Percentiles rank a stretch among this genome's conserved stretches.
phyloP scores from a whole-genome alignment of 495 filamentous ascomycete species.

The Trichoderma asperelloides region DNA sequence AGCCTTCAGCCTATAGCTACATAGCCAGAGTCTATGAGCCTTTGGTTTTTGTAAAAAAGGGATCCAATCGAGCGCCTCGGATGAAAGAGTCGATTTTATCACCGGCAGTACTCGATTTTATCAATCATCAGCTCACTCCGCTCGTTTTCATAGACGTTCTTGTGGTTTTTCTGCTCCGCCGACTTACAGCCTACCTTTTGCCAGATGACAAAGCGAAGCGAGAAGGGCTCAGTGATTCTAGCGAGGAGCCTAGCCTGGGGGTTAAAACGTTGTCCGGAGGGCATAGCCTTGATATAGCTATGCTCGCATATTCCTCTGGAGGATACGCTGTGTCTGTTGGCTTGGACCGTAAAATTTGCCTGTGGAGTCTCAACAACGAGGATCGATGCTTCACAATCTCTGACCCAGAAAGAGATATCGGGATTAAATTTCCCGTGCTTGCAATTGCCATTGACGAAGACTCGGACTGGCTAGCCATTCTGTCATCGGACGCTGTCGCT shows the following conservation, averaged over 20 bases:
- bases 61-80: conserved; percentile 46
- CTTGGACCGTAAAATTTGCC: conserved; percentile 50
- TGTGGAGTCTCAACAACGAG: conserved; percentile 48
- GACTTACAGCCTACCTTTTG: conserved; percentile 60
- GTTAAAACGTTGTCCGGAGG: conserved; percentile 48
- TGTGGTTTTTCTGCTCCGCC: conserved; percentile 44
- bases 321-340: conserved; percentile 58
- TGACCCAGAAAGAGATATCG: conserved; percentile 25
- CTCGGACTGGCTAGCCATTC: conserved; percentile 54
- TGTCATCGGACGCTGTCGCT: conserved; percentile 43
- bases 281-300: conserved; percentile 55
- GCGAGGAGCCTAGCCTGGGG: conserved; percentile 44
- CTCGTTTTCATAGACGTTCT: conserved; percentile 48
- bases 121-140: conserved; percentile 45
- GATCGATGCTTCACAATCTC: conserved; percentile 27
- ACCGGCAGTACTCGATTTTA: conserved; percentile 47
- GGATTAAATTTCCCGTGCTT: conserved; percentile 47
- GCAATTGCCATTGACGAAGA: conserved; percentile 50
- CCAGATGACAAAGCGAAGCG: conserved; percentile 39
- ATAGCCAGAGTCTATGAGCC: conserved; percentile 60
- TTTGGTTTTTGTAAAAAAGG: conserved; percentile 55
- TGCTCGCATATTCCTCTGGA: conserved; percentile 45
- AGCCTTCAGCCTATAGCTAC: conserved; percentile 55
- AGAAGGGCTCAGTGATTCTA: conserved; percentile 23
- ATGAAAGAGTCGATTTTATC: conserved; percentile 33